Evolutionary conservation across 306 rosid genomes (phyloP), one percentile per base, ranked within the genome.

Genomic region (Albizia julibrissin): DNA sequence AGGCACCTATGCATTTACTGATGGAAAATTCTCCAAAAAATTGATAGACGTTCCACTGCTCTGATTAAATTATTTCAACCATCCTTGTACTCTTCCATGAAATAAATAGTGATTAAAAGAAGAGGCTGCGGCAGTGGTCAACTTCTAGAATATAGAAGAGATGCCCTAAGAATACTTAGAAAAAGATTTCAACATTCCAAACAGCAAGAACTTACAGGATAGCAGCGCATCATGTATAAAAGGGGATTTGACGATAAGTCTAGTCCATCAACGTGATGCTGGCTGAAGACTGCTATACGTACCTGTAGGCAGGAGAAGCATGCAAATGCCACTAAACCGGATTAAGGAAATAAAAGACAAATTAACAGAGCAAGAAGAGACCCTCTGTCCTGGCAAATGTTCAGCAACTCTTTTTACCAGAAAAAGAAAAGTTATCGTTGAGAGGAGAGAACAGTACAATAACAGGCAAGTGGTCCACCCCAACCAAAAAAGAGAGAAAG

Each of bases 201-300:
- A 81, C 26, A 75, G 26, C 43, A 83, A 83, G 85, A 85, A 93
- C 99, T 91, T 77, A 96, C 98, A 37, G 99, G 99, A 80, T 85
- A 93, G 87, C 99, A 96, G 67, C 94, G 98, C 99, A 96, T 96
- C 98, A 96, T 91, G 79, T 96, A 96, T 83, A 96, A 78, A 78
- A 96, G 94, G 44, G 99, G 99, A 87, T 96, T 96, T 76, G 98
- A 92, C 70, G 98, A 90, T 72, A 96, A 89, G 86, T 96, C 99
- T 6, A 96, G 93, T 67, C 99, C 99, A 79, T 96, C 98, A 64
- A 96, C 99, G 54, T 96, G 99, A 86, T 96, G 99, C 93, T 96
- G 99, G 83, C 97, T 93, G 91, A 96, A 96, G 69, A 96, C 99
- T 50, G 99, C 99, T 72, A 96, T 96, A 10, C 98, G 98, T 82